A percentile compares a stretch with the other conserved stretches of the same genome.
phyloP scores from a whole-genome alignment of 2,329 filamentous ascomycete genomes.

The Nemania sp. region DNA sequence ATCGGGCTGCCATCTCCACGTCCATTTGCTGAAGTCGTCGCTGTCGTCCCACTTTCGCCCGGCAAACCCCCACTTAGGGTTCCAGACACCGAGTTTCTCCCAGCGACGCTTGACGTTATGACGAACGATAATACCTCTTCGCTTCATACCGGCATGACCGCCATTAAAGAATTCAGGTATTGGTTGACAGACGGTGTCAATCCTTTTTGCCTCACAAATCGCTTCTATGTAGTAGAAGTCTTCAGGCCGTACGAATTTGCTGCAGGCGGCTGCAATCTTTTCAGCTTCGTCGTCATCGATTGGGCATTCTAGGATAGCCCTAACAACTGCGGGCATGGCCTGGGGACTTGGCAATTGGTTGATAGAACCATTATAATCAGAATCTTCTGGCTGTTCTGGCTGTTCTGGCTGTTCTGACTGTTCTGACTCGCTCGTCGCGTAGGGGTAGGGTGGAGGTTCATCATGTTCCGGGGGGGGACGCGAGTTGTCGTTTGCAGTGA shows the following conservation, averaged over 20 bases:
- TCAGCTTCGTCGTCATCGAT: background rate
- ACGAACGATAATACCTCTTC: background rate
- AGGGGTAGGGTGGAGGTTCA: background rate
- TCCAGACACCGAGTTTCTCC: background rate
- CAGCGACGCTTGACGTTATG: background rate
- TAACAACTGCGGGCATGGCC: too few relatives aligned
- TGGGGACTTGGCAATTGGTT: background rate
- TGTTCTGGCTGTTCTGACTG: background rate
- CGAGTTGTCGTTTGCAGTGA: background rate
- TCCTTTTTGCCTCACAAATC: background rate
- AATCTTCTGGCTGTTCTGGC: background rate
- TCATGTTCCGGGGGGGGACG: background rate
- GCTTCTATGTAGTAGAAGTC: background rate
- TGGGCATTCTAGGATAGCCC: background rate
- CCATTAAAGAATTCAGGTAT: background rate
- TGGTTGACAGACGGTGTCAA: background rate
- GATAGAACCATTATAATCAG: background rate
- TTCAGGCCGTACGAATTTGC: background rate
- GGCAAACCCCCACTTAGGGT: background rate
- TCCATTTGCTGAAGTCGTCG: background rate
- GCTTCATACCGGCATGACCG: background rate
- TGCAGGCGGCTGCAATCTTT: background rate
- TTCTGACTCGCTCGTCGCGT: background rate
- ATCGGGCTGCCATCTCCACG: constrained; percentile 4
- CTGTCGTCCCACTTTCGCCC: background rate